Evolutionary conservation across 768 basidiomycete genomes (phyloP).

Genomic region (Trametopsis cervina): DNA sequence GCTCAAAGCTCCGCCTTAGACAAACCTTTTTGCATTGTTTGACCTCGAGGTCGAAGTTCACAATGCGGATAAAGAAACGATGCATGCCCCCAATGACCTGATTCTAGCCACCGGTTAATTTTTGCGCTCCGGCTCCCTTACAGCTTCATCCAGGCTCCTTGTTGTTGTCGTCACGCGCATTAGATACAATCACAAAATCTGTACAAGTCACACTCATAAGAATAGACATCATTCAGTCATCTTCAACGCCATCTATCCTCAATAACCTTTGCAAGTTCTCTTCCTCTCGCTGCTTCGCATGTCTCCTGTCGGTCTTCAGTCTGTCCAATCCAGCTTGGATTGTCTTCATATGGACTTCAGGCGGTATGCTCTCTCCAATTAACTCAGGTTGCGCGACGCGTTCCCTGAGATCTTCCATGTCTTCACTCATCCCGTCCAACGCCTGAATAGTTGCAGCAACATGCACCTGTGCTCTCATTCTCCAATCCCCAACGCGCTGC

Average conservation of each 20-base stretch:
- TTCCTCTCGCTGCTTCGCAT: slow-evolving; percentile 42
- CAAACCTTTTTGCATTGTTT: too few relatives aligned
- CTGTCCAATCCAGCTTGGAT: slow-evolving; percentile 58
- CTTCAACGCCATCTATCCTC: slow-evolving; percentile 6
- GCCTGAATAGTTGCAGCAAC: slow-evolving; percentile 61
- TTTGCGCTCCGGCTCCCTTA: too few relatives aligned
- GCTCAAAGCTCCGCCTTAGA: too few relatives aligned
- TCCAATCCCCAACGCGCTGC: slow-evolving; percentile 46
- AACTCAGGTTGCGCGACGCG: slow-evolving; percentile 64
- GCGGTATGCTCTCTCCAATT: slow-evolving; percentile 49
- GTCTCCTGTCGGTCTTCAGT: slow-evolving; percentile 49
- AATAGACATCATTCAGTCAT: not conserved
- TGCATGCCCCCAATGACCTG: too few relatives aligned
- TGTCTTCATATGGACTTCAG: slow-evolving; percentile 72
- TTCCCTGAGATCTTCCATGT: slow-evolving; percentile 73
- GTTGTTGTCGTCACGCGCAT: too few relatives aligned
- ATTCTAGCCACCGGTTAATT: too few relatives aligned
- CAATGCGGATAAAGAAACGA: too few relatives aligned
- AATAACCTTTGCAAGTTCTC: slow-evolving; percentile 22
- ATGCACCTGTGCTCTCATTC: slow-evolving; percentile 55
- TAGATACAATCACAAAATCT: too few relatives aligned
- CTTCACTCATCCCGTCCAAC: slow-evolving; percentile 56
- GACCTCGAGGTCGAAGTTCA: too few relatives aligned
- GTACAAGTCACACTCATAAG: too few relatives aligned
- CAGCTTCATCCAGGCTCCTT: too few relatives aligned